Evolutionary conservation across 148 eudicot genomes (phyloP).

Genomic region (Rheum nobile): DNA sequence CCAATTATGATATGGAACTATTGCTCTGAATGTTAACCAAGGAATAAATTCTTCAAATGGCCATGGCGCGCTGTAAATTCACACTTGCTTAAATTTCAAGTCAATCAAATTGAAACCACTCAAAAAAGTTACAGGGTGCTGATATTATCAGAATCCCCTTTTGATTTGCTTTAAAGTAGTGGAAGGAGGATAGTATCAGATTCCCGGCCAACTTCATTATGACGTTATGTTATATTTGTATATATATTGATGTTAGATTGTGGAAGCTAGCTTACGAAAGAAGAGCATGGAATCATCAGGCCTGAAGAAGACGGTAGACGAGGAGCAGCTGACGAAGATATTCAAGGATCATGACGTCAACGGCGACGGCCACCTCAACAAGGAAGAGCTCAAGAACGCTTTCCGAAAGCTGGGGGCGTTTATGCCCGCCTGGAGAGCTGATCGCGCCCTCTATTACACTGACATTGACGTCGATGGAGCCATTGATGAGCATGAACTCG

Average conservation of each 20-base stretch:
- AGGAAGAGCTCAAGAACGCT: conserved; percentile 28
- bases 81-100: background rate
- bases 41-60: background rate
- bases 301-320: background rate
- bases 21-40: background rate
- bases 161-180: too few relatives aligned
- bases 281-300: background rate
- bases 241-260: background rate
- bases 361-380: conserved; percentile 30
- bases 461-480: conserved; percentile 33
- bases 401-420: conserved; percentile 23
- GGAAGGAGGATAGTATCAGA: too few relatives aligned
- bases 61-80: background rate
- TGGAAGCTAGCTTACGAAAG: background rate
- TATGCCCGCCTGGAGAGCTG: conserved; percentile 25
- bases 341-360: conserved; percentile 29
- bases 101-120: too few relatives aligned
- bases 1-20: background rate
- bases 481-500: conserved; percentile 25
- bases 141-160: too few relatives aligned
- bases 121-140: too few relatives aligned
- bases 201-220: too few relatives aligned
- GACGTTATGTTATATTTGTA: background rate
- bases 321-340: conserved; percentile 22
- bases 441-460: conserved; percentile 20